phyloP scores from a whole-genome alignment of 2,329 filamentous ascomycete species.

The Chaetomiaceae sp. region DNA sequence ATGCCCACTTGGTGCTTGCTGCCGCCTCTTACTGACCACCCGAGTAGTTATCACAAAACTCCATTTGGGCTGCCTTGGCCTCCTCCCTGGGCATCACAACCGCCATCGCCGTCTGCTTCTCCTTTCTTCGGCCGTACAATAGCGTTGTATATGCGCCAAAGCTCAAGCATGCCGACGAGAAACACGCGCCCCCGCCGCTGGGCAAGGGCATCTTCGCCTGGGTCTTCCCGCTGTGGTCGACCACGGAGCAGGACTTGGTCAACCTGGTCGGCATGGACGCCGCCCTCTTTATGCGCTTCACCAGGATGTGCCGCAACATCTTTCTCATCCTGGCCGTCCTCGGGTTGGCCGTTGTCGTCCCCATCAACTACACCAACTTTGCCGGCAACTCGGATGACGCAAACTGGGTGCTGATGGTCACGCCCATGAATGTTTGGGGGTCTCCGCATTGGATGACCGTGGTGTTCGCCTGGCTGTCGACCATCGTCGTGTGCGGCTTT shows the following conservation, averaged over 20 bases:
- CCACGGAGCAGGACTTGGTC: constrained; percentile 71
- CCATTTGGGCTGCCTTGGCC: constrained; percentile 73
- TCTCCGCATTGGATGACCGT: constrained; percentile 56
- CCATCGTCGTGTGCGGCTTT: constrained; percentile 71
- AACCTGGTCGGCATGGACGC: constrained; percentile 88
- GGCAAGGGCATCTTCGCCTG: constrained; percentile 86
- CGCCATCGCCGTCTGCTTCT: constrained; percentile 76
- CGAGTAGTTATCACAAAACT: constrained; percentile 46
- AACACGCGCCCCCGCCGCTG: constrained; percentile 80
- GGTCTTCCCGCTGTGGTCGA: constrained; percentile 72
- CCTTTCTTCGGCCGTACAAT: constrained; percentile 84
- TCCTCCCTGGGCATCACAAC: constrained; percentile 73
- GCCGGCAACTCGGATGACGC: constrained; percentile 27
- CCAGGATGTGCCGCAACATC: constrained; percentile 87
- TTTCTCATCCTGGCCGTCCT: constrained; percentile 69
- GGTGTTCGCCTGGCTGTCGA: constrained; percentile 60
- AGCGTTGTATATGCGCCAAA: constrained; percentile 91
- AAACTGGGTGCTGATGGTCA: constrained; percentile 55
- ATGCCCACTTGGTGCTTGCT: not conserved
- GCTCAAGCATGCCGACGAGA: constrained; percentile 85
- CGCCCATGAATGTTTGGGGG: constrained; percentile 52
- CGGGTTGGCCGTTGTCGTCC: constrained; percentile 74
- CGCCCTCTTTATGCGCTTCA: constrained; percentile 82
- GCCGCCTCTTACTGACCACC: constrained; percentile 18
- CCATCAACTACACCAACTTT: constrained; percentile 64